phyloP scores from a whole-genome alignment of 2,329 filamentous ascomycete species.

The Aspergillus pseudoviridinutans region DNA sequence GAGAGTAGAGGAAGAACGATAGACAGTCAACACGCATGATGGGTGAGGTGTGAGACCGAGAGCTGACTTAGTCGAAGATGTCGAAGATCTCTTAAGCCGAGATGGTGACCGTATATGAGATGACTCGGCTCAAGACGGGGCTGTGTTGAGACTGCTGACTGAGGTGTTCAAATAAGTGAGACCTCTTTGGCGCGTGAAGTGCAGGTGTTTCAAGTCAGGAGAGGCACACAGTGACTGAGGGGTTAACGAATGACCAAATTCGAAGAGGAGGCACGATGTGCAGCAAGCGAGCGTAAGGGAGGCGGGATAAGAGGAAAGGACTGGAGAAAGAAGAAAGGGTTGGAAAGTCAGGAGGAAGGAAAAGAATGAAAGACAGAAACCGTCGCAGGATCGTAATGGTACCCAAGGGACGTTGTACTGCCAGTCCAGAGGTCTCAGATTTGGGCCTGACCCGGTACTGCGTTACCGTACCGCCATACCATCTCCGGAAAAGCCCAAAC shows the following conservation, averaged over 20 bases:
- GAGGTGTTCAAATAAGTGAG: background rate
- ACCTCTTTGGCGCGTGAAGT: background rate
- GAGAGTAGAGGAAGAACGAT: conserved; percentile 30
- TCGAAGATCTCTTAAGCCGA: background rate
- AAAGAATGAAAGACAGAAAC: background rate
- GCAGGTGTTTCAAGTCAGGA: background rate
- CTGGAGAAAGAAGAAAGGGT: background rate
- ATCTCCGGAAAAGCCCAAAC: background rate
- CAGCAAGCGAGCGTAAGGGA: conserved; percentile 6
- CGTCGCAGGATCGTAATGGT: background rate
- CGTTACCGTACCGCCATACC: background rate
- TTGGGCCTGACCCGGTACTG: background rate
- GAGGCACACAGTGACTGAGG: conserved; percentile 2
- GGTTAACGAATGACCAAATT: conserved; percentile 19
- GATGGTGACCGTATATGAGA: background rate
- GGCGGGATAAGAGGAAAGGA: background rate
- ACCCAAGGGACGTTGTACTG: background rate
- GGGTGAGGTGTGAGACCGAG: conserved; percentile 2
- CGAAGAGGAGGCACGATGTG: conserved; percentile 6
- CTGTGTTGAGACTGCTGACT: background rate
- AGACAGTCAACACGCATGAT: conserved; percentile 30
- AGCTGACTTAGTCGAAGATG: background rate
- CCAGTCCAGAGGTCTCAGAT: background rate
- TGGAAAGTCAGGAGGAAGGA: background rate
- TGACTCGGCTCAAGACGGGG: background rate